Conservation (phyloP, 2,329 filamentous ascomycete genomes). For the Venturia pyrina region DNA sequence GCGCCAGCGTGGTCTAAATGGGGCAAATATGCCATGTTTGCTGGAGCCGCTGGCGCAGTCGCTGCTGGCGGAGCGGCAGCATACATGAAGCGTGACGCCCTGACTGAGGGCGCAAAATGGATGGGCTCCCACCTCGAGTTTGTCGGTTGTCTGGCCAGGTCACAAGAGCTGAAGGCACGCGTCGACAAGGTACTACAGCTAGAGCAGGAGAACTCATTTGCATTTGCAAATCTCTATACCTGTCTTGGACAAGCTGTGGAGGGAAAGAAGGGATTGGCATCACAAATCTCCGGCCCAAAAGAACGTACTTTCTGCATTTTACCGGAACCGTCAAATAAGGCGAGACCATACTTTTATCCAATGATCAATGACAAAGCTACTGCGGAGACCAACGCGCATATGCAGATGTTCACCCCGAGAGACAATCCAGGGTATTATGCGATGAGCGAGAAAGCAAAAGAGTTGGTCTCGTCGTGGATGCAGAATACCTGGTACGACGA, state of each 20-base stretch:
- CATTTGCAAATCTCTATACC: conserved; percentile 82
- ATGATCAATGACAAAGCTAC: conserved; percentile 63
- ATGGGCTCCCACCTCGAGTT: conserved; percentile 87
- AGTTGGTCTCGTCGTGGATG: conserved; percentile 57
- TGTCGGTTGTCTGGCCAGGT: conserved; percentile 77
- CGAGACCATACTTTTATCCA: conserved; percentile 25
- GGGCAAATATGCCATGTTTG: conserved; percentile 77
- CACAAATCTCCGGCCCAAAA: conserved; percentile 39
- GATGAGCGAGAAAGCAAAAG: conserved; percentile 55
- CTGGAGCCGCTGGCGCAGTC: conserved; percentile 69
- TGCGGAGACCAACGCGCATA: conserved; percentile 76
- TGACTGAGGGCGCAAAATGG: conserved; percentile 60
- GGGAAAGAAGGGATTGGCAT: conserved; percentile 13
- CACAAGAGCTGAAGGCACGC: conserved; percentile 68
- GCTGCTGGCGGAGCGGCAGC: conserved; percentile 76
- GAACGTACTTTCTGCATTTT: conserved; percentile 80
- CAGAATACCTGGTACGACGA: conserved; percentile 51
- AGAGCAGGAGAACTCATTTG: conserved; percentile 53
- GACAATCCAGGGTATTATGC: conserved; percentile 64
- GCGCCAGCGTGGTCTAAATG: conserved; percentile 59
- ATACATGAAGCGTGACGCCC: conserved; percentile 71
- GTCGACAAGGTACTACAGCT: conserved; percentile 58
- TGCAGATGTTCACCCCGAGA: conserved; percentile 63
- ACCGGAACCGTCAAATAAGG: conserved; percentile 22
- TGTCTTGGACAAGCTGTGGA: conserved; percentile 55